These are phyloP conservation scores for Boletus calvinii DNA, from an alignment of 1,284 basidiomycete species.

Conservation along the genomic window DNA sequence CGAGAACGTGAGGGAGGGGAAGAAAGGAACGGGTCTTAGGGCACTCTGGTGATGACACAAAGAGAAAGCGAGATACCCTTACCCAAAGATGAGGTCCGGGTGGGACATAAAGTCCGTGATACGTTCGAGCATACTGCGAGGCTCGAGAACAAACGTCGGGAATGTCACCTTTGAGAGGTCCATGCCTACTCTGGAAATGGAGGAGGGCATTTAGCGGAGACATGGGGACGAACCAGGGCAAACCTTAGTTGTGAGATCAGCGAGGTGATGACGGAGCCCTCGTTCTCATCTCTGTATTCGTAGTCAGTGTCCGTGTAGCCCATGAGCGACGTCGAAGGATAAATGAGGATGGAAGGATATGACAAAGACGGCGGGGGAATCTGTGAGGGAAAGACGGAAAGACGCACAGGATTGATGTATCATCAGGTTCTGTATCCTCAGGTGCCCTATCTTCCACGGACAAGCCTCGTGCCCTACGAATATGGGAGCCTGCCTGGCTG, in stretches of 20 bases:
- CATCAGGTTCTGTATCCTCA: conserved; percentile 78
- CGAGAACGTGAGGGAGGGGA: not conserved
- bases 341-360: not conserved
- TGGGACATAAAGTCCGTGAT: conserved; percentile 99
- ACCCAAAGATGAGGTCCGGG: conserved; percentile 96
- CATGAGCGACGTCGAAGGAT: conserved; percentile 20
- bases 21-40: conserved; percentile 19
- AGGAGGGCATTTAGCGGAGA: conserved; percentile 7
- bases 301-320: conserved; percentile 30
- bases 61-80: conserved; percentile 38
- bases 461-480: conserved; percentile 58
- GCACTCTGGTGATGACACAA: conserved; percentile 17
- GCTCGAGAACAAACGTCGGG: conserved; percentile 93
- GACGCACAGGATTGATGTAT: conserved; percentile 78
- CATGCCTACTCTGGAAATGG: conserved; percentile 77
- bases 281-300: conserved; percentile 64
- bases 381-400: conserved; percentile 17
- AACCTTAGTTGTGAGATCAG: conserved; percentile 85
- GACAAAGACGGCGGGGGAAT: conserved; percentile 24
- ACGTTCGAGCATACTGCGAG: conserved; percentile 90
- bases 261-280: conserved; percentile 76
- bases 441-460: conserved; percentile 67
- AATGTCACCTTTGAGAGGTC: conserved; percentile 93
- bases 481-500: conserved; percentile 62
- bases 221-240: conserved; percentile 18